phyloP scores from a whole-genome alignment of 2,329 filamentous ascomycete species.

The Ophiostoma novo-ulmi region DNA sequence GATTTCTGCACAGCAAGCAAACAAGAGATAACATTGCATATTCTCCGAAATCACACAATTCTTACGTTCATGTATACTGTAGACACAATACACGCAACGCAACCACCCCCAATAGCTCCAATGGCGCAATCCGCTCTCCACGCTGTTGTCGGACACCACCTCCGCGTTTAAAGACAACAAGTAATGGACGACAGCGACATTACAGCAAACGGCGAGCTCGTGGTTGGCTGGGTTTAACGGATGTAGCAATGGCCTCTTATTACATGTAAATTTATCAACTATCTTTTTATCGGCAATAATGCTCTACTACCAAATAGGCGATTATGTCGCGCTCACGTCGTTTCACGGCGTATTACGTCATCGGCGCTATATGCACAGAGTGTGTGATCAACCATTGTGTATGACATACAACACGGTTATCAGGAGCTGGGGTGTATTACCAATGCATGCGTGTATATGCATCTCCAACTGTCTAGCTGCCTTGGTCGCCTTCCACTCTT shows the following conservation, averaged over 20 bases:
- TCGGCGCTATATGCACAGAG: constrained; percentile 9
- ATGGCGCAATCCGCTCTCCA: constrained; percentile 5
- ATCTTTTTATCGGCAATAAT: background rate
- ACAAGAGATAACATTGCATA: background rate
- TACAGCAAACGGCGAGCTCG: background rate
- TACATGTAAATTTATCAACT: background rate
- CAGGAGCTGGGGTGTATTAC: background rate
- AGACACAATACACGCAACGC: background rate
- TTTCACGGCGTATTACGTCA: constrained; percentile 11
- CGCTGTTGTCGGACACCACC: constrained; percentile 2
- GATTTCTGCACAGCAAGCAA: background rate
- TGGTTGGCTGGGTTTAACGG: constrained; percentile 9
- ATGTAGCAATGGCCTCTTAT: background rate
- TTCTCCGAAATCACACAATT: background rate
- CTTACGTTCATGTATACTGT: background rate
- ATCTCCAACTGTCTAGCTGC: background rate
- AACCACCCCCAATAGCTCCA: background rate
- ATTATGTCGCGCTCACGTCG: constrained; percentile 1
- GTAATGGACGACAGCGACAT: background rate
- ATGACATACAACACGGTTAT: background rate
- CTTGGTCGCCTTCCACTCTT: background rate
- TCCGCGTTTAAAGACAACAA: background rate
- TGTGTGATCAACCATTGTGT: constrained; percentile 1
- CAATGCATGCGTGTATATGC: background rate
- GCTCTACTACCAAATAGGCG: background rate